Conservation (phyloP, 352 stramenopile genomes). For the Phytophthora ramorum region DNA sequence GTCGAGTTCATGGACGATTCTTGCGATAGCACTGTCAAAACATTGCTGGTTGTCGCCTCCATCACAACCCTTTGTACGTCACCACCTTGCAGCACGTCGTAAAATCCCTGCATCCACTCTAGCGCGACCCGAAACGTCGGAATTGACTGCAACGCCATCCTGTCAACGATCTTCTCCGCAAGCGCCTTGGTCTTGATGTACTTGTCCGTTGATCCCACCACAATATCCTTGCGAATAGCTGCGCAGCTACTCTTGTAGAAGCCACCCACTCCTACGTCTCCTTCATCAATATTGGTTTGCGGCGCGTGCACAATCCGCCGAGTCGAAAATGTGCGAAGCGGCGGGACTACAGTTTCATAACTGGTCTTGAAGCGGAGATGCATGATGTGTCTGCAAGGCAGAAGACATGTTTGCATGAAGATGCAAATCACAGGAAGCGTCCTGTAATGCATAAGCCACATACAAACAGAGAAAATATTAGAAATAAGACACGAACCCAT, state of each 20-base stretch:
- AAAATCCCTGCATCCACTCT: constrained; percentile 4
- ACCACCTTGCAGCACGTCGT: not conserved
- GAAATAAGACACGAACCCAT: not conserved
- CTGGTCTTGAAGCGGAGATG: not conserved
- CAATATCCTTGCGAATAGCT: not conserved
- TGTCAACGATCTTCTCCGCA: constrained; percentile 1
- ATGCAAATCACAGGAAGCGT: not conserved
- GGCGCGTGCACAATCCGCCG: not conserved
- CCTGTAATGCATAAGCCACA: too few relatives aligned
- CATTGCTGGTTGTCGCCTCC: too few relatives aligned
- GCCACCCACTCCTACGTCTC: not conserved
- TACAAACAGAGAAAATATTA: not conserved
- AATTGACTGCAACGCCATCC: constrained; percentile 2
- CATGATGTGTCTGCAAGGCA: not conserved
- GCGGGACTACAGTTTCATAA: constrained; percentile 16
- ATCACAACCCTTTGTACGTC: not conserved
- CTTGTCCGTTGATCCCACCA: not conserved
- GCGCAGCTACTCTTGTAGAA: not conserved
- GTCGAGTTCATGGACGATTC: too few relatives aligned
- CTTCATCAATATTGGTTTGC: constrained; percentile 1
- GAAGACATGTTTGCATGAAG: not conserved
- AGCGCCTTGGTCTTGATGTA: not conserved
- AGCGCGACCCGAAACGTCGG: constrained; percentile 3
- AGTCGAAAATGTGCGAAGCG: not conserved
- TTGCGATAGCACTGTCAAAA: too few relatives aligned